A percentile compares a stretch with the other conserved stretches of the same genome.
Evolutionary conservation across 148 eudicot species (phyloP).

Genomic region (Agrostemma githago): DNA sequence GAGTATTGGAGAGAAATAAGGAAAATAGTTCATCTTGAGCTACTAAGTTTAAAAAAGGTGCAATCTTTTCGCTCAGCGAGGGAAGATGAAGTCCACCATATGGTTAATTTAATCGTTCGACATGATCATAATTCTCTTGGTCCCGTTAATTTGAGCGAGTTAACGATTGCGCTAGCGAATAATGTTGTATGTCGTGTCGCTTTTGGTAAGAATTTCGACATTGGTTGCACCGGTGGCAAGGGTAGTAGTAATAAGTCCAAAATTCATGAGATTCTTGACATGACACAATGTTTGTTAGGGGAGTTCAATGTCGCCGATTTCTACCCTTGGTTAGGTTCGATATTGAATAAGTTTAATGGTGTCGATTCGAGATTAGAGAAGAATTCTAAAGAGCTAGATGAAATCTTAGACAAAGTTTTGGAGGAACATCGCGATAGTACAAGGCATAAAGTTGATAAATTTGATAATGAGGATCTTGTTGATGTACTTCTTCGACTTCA

Average conservation of each 20-base stretch:
- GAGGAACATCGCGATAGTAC: slow-evolving; percentile 33
- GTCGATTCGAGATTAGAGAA: slow-evolving; percentile 37
- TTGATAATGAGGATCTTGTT: slow-evolving; percentile 39
- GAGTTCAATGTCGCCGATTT: slow-evolving; percentile 51
- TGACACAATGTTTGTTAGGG: slow-evolving; percentile 33
- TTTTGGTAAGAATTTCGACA: slow-evolving; percentile 29
- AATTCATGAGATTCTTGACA: slow-evolving; percentile 26
- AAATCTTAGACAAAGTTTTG: slow-evolving; percentile 32
- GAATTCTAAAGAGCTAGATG: slow-evolving; percentile 31
- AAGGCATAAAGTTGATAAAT: not conserved
- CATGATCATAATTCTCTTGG: not conserved
- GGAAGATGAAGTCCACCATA: slow-evolving; percentile 30
- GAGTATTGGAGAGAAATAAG: slow-evolving; percentile 46
- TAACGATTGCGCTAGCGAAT: slow-evolving; percentile 31
- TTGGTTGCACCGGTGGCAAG: not conserved
- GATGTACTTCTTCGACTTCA: slow-evolving; percentile 48
- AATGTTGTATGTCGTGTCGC: slow-evolving; percentile 42
- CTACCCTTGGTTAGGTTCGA: slow-evolving; percentile 50
- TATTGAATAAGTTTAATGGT: slow-evolving; percentile 49
- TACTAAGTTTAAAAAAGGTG: slow-evolving; percentile 39
- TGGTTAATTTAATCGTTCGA: slow-evolving; percentile 27
- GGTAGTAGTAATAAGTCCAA: not conserved
- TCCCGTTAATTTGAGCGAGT: slow-evolving; percentile 36
- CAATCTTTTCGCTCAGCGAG: slow-evolving; percentile 34
- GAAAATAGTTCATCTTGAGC: slow-evolving; percentile 33